Percentiles rank a stretch among this genome's conserved stretches.
Evolutionary conservation across 352 stramenopile genomes (phyloP).

Genomic region (Pythium utonaiense): DNA sequence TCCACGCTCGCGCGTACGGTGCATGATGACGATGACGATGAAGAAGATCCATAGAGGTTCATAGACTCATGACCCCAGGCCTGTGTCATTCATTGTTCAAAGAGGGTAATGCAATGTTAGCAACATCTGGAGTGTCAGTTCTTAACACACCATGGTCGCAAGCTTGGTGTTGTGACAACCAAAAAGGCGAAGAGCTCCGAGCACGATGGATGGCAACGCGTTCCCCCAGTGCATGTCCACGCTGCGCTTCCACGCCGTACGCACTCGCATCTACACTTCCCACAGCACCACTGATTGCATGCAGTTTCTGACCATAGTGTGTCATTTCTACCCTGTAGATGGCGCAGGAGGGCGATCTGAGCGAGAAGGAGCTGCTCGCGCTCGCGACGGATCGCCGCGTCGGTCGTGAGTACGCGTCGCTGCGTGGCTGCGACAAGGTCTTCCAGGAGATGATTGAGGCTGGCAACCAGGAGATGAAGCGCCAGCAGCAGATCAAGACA

Average conservation of each 20-base stretch:
- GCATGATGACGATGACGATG: slow-evolving; percentile 40
- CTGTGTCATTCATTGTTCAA: slow-evolving; percentile 13
- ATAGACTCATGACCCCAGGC: background rate
- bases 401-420: slow-evolving; percentile 34
- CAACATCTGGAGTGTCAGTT: slow-evolving; percentile 3
- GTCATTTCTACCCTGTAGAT: slow-evolving; percentile 20
- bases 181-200: background rate
- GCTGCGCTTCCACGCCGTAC: slow-evolving; percentile 67
- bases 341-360: slow-evolving; percentile 24
- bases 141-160: background rate
- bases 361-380: slow-evolving; percentile 37
- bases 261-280: background rate
- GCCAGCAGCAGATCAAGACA: slow-evolving; percentile 9
- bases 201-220: slow-evolving; percentile 24
- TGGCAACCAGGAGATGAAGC: slow-evolving; percentile 19
- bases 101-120: slow-evolving; percentile 3
- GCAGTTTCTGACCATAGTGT: background rate
- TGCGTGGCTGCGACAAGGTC: slow-evolving; percentile 49
- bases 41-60: slow-evolving; percentile 14
- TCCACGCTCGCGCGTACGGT: slow-evolving; percentile 22
- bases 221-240: slow-evolving; percentile 59
- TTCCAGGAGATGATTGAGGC: slow-evolving; percentile 49
- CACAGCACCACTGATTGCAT: background rate
- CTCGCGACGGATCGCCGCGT: slow-evolving; percentile 39
- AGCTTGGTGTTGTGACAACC: background rate